phyloP scores from a whole-genome alignment of 2,329 filamentous ascomycete genomes.

The Calonectria leucothoes region DNA sequence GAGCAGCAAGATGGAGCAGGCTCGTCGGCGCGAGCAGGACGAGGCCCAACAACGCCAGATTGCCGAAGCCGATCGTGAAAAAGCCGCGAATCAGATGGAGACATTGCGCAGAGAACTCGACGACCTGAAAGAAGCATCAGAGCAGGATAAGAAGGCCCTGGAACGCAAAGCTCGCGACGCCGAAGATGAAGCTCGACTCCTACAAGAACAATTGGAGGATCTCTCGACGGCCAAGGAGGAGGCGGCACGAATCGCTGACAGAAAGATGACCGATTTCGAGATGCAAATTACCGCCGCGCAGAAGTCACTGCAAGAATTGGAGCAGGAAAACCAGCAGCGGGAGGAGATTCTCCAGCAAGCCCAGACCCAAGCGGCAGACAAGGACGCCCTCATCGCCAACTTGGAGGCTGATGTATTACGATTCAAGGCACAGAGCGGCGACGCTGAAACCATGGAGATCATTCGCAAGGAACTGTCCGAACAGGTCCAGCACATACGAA shows the following conservation, averaged over 20 bases:
- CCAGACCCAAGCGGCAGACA: constrained; percentile 75
- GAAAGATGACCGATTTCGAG: constrained; percentile 66
- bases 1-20: constrained; percentile 85
- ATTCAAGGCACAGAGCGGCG: constrained; percentile 87
- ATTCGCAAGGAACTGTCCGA: constrained; percentile 91
- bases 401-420: constrained; percentile 87
- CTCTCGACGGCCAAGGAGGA: constrained; percentile 72
- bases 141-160: constrained; percentile 71
- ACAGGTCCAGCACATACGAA: constrained; percentile 91
- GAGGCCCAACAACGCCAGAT: constrained; percentile 78
- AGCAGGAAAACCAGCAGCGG: constrained; percentile 67
- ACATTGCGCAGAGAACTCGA: constrained; percentile 63
- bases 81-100: constrained; percentile 62
- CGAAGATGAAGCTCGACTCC: constrained; percentile 76
- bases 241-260: constrained; percentile 71
- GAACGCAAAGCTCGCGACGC: constrained; percentile 77
- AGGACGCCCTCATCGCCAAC: constrained; percentile 76
- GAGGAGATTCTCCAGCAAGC: constrained; percentile 67
- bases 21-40: constrained; percentile 83
- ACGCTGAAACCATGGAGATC: constrained; percentile 85
- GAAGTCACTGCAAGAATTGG: constrained; percentile 66
- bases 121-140: constrained; percentile 61
- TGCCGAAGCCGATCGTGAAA: constrained; percentile 66
- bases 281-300: constrained; percentile 60
- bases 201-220: constrained; percentile 88